These are phyloP conservation scores for Cercospora berteroae DNA, from an alignment of 2,329 filamentous ascomycete genomes.

Conservation along the genomic window DNA sequence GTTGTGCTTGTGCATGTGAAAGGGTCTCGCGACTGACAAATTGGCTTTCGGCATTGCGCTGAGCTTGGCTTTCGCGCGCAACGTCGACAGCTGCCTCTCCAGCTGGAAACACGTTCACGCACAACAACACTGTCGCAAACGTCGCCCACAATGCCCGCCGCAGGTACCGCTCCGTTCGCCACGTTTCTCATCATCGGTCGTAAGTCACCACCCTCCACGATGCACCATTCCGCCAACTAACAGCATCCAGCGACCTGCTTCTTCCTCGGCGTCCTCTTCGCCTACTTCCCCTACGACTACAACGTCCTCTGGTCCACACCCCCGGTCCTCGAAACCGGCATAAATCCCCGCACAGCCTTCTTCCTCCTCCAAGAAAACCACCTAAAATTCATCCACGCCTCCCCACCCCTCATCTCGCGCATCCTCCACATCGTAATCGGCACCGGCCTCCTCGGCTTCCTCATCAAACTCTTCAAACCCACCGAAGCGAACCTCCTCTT, in stretches of 20 bases:
- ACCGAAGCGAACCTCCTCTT: constrained; percentile 95
- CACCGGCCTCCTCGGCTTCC: constrained; percentile 81
- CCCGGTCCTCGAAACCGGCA: constrained; percentile 15
- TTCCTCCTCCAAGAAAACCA: constrained; percentile 85
- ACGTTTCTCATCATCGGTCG: constrained; percentile 96
- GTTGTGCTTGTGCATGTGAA: not conserved
- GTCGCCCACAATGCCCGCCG: constrained; percentile 31
- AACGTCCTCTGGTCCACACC: constrained; percentile 77
- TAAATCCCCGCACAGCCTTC: constrained; percentile 57
- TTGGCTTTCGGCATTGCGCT: constrained; percentile 6
- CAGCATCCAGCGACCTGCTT: constrained; percentile 67
- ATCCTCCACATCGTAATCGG: constrained; percentile 91
- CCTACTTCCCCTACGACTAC: constrained; percentile 93
- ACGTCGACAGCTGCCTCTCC: not conserved
- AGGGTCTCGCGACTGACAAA: not conserved
- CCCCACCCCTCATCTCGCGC: constrained; percentile 85
- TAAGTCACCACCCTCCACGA: constrained; percentile 51
- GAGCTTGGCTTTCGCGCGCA: not conserved
- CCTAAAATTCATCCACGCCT: constrained; percentile 85
- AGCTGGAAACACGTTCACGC: not conserved
- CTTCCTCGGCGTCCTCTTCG: constrained; percentile 97
- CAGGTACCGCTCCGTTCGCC: constrained; percentile 63
- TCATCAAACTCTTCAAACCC: constrained; percentile 92
- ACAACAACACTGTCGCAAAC: constrained; percentile 2
- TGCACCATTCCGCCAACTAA: not conserved